A percentile compares a stretch with the other conserved stretches of the same genome.
These are phyloP conservation scores for Didymella arachidicola DNA, from an alignment of 2,329 filamentous ascomycete species.

Conservation along the genomic window DNA sequence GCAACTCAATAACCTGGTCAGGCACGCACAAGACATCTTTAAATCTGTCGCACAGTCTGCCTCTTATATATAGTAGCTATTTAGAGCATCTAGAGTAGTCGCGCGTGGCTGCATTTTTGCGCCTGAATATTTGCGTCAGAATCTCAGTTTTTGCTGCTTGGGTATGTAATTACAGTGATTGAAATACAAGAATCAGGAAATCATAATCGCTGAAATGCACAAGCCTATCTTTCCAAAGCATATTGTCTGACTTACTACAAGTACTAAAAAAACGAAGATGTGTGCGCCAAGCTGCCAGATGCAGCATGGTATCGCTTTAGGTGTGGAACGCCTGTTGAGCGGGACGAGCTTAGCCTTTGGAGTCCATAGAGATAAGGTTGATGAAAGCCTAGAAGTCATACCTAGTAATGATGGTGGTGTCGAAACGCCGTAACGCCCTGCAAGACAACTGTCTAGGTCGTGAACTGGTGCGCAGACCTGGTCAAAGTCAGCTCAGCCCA, in stretches of 20 bases:
- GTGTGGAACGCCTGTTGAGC: conserved; percentile 41
- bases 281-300: background rate
- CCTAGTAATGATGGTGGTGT: conserved; percentile 31
- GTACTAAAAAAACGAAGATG: background rate
- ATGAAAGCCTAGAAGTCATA: conserved; percentile 31
- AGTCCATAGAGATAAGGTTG: conserved; percentile 12
- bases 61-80: too few relatives aligned
- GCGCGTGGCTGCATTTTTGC: too few relatives aligned
- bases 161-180: background rate
- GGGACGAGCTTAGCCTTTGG: conserved; percentile 30
- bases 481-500: conserved; percentile 1
- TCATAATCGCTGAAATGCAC: background rate
- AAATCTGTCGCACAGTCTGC: background rate
- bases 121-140: too few relatives aligned
- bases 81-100: too few relatives aligned
- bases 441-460: background rate
- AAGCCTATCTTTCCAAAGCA: background rate
- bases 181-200: background rate
- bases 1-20: background rate
- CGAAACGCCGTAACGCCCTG: conserved; percentile 27
- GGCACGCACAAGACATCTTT: too few relatives aligned
- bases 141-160: background rate
- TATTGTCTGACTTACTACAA: conserved; percentile 1
- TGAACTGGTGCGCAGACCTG: background rate
- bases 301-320: conserved; percentile 18